These are phyloP conservation scores for Stagonosporopsis tanaceti DNA, from an alignment of 2,329 filamentous ascomycete species.

Conservation along the genomic window DNA sequence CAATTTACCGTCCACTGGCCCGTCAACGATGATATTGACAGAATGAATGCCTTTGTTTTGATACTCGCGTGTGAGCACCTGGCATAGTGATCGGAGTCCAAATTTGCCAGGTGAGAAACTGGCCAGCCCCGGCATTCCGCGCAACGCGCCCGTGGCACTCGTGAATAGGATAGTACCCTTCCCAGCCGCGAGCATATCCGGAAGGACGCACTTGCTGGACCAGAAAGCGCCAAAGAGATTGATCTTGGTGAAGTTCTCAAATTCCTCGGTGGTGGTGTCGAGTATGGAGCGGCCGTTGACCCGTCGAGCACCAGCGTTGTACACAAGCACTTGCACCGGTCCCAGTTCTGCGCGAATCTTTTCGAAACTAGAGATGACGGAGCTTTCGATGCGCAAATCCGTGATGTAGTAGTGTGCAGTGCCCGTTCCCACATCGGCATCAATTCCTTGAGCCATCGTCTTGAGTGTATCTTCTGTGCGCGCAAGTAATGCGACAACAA, in stretches of 20 bases:
- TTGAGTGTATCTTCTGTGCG: slow-evolving; percentile 31
- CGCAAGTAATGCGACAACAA: slow-evolving; percentile 30
- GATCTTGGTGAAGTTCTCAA: slow-evolving; percentile 34
- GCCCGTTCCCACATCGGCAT: neutral
- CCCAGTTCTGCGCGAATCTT: slow-evolving; percentile 25
- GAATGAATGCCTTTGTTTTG: slow-evolving; percentile 11
- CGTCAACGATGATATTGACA: neutral
- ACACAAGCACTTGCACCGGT: slow-evolving; percentile 28
- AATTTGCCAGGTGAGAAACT: slow-evolving; percentile 33
- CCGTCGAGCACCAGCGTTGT: slow-evolving; percentile 31
- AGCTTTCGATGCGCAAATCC: neutral
- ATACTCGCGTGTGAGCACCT: slow-evolving; percentile 18
- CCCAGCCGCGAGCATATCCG: slow-evolving; percentile 26
- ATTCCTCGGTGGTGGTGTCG: slow-evolving; percentile 29
- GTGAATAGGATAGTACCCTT: slow-evolving; percentile 31
- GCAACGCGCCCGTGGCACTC: slow-evolving; percentile 28
- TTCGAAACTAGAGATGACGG: slow-evolving; percentile 6
- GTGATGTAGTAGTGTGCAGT: neutral
- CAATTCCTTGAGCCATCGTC: slow-evolving; percentile 25
- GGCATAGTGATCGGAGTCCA: slow-evolving; percentile 22
- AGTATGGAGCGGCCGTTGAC: slow-evolving; percentile 30
- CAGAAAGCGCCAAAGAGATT: slow-evolving; percentile 32
- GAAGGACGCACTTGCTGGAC: slow-evolving; percentile 29
- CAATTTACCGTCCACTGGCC: slow-evolving; percentile 1
- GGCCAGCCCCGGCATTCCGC: slow-evolving; percentile 26